These are phyloP conservation scores for Yamadazyma kitorensis DNA, from an alignment of 805 yeast species.

Conservation along the genomic window DNA sequence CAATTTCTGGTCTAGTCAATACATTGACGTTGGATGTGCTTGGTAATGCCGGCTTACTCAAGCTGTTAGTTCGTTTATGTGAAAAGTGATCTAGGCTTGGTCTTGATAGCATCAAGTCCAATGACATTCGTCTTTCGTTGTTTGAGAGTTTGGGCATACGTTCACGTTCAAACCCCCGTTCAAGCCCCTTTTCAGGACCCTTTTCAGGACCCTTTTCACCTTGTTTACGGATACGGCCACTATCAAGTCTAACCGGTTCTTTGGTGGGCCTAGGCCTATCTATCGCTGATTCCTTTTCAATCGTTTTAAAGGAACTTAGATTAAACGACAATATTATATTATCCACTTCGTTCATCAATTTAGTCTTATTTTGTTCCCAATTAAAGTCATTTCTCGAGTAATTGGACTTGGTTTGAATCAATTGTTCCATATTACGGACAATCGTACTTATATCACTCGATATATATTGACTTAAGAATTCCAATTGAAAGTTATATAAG, in stretches of 20 bases:
- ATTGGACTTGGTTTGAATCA: slow-evolving; percentile 4
- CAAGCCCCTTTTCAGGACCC: too few relatives aligned
- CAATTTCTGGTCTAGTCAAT: slow-evolving; percentile 16
- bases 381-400: slow-evolving; percentile 10
- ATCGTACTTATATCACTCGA: slow-evolving; percentile 9
- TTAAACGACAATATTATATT: slow-evolving; percentile 13
- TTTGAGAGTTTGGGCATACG: slow-evolving; percentile 20
- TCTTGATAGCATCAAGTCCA: slow-evolving; percentile 24
- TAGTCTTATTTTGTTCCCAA: slow-evolving; percentile 12
- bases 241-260: too few relatives aligned
- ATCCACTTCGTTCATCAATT: slow-evolving; percentile 16
- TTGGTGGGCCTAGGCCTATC: too few relatives aligned
- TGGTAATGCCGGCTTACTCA: slow-evolving; percentile 29
- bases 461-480: slow-evolving; percentile 11
- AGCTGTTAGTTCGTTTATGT: slow-evolving; percentile 12
- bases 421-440: slow-evolving; percentile 5
- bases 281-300: background rate
- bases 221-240: too few relatives aligned
- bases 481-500: slow-evolving; percentile 12
- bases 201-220: too few relatives aligned
- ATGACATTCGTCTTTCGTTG: slow-evolving; percentile 24
- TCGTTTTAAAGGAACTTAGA: slow-evolving; percentile 8
- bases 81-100: slow-evolving; percentile 6
- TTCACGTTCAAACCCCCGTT: too few relatives aligned
- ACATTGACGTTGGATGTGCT: slow-evolving; percentile 33